Base-by-base conservation (phyloP, 352 stramenopile genomes). In the Phytopythium vexans region DNA sequence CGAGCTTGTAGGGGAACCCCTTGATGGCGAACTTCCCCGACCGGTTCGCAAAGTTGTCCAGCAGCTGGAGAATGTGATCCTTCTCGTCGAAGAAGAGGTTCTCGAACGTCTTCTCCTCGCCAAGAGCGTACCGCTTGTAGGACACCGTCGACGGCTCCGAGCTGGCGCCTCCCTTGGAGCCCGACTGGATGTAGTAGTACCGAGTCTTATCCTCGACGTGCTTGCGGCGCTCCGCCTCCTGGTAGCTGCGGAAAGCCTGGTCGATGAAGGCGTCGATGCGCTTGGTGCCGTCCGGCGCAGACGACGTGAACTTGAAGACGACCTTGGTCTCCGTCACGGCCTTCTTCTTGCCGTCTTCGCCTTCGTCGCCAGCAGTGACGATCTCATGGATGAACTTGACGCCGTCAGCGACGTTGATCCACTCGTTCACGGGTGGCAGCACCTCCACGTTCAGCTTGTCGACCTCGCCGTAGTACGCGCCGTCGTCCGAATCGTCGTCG, bases 31-130 rank as follows among this genome's bases (percentile, higher is more conserved):
- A 97, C 61, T 94, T 95, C 36, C 87, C 88, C 4, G 38, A 68
- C 50, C 72, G 82, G 52, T 59, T 74, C 16, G 62, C 56, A 56
- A 96, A 97, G 49, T 91, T 70, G 41, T 94, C 58, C 1, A 96
- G 60, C 3, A 94, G 49, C 41, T 79, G 49, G n/a, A 96, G 37
- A 14, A 97, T 56, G 11, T 58, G 53, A 2, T 66, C 35, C 52
- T 97, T 97, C 37, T 95, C 79, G 8, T 74, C 60, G 49, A 96
- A 96, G 62, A 96, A 97, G 9, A 97, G 60, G 32, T 76, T 89
- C 10, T 88, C 70, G 56, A 97, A 96, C 9, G 82, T 94, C 66
- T 97, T 97, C 33, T 92, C 71, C 21, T 94, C 75, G 32, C 72
- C 75, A 1, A 97, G 64, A 9, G 71, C 73, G 55, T 96, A 97